phyloP scores from a whole-genome alignment of 2,329 filamentous ascomycete genomes.

The Pestalotiopsis sp. region DNA sequence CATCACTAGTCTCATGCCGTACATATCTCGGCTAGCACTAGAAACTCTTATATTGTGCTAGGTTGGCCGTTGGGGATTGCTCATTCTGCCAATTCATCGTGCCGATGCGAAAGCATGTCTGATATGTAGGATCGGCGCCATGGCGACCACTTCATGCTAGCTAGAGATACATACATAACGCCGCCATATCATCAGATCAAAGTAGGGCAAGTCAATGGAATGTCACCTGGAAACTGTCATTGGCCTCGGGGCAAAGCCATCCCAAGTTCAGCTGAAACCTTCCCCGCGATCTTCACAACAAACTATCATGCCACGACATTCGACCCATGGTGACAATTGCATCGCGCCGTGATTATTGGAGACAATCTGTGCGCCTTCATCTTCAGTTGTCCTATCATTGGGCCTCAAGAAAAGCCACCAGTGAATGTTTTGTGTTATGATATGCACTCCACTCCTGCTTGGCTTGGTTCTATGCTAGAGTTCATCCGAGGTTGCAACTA shows the following conservation, averaged over 20 bases:
- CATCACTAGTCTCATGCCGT: background rate
- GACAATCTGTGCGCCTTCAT: background rate
- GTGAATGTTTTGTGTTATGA: background rate
- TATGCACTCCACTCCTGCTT: background rate
- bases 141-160: background rate
- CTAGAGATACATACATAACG: background rate
- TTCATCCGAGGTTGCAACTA: background rate
- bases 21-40: background rate
- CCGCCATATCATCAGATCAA: background rate
- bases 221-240: background rate
- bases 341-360: background rate
- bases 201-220: background rate
- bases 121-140: background rate
- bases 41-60: background rate
- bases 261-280: background rate
- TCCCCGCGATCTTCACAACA: background rate
- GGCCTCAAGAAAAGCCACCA: background rate
- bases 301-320: background rate
- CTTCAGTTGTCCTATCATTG: background rate
- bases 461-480: background rate
- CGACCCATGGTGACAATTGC: background rate
- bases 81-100: background rate
- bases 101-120: background rate
- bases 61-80: background rate
- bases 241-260: background rate